Base-by-base conservation (phyloP, 163 green algal species). In the Chlorella variabilis region DNA sequence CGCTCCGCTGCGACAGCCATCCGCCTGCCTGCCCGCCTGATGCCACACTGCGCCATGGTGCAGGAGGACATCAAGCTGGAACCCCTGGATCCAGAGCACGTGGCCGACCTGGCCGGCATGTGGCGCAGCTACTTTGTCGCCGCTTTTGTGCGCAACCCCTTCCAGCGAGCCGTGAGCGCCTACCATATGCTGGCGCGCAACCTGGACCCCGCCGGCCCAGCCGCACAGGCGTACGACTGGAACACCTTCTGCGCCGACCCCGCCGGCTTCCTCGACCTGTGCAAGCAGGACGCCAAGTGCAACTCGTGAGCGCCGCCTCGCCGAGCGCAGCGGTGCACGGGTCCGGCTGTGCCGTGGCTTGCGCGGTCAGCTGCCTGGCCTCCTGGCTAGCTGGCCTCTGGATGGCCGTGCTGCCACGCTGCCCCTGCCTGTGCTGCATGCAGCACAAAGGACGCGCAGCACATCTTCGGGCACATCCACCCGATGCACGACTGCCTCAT, bases 161-260 rank as follows among this genome's bases (percentile, higher is more conserved):
- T 65, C 61, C 65, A 75, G 61, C 76, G 76, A 1, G 76, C 76
- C 0, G 63, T 82, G 3, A 77, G 63, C 76, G 34, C 8, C 63
- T 82, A 82, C 48, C 49, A 25, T 11, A 82, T 82, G 76, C 76
- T 82, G 76, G 73, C 73, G 63, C 76, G 76, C 27, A 54, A 80
- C 54, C 73, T 80, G 73, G 54, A 25, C 8, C 73, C 42, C 25
- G 73, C 54, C 15, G 73, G 73, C 27, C 27, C 39, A 3, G 73
- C 27, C 11, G 65, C 49, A 1, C 6, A 9, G 4, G 11, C 18
- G 21, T 82, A 82, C 76, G 34, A 8, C 76, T 82, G 76, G 76
- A 38, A 69, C 45, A 4, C 13, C 48, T 82, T 82, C 48, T 76
- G 63, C 18, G 48, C 62, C 4, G 76, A 82, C 63, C 76, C 76